Evolutionary conservation across 1,284 basidiomycete species (phyloP).

Genomic region (Ceratobasidium papillatum): DNA sequence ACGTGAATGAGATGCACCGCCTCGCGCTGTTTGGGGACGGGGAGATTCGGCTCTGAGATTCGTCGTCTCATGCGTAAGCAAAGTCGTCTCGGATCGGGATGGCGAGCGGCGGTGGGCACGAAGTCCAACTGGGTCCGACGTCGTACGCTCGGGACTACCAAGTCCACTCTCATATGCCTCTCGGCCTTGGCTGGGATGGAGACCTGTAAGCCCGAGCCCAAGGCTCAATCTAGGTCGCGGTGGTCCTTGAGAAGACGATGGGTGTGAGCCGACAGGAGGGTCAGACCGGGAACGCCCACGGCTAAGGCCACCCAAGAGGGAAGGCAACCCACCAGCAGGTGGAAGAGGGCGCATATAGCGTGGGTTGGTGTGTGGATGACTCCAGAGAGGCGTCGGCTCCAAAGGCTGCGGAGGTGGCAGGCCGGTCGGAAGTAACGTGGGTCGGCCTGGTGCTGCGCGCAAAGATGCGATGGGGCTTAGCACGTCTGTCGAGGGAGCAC

Average conservation of each 20-base stretch:
- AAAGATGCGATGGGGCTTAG: neutral
- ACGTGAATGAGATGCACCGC: slow-evolving; percentile 5
- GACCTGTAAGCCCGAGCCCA: slow-evolving; percentile 11
- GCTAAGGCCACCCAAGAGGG: slow-evolving; percentile 4
- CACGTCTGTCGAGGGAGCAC: neutral
- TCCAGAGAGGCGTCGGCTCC: slow-evolving; percentile 31
- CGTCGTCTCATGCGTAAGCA: neutral
- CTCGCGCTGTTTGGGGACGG: slow-evolving; percentile 17
- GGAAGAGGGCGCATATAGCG: slow-evolving; percentile 39
- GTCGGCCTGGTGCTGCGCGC: neutral
- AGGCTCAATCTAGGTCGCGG: neutral
- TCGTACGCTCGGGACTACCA: slow-evolving; percentile 19
- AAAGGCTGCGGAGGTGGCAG: slow-evolving; percentile 34
- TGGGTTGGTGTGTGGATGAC: slow-evolving; percentile 37
- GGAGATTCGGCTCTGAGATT: neutral
- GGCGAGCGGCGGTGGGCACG: neutral
- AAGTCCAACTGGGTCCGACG: slow-evolving; percentile 1
- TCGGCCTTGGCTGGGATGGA: neutral
- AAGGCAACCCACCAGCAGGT: slow-evolving; percentile 2
- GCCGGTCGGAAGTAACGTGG: slow-evolving; percentile 22
- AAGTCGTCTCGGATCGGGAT: neutral
- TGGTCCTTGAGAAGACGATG: neutral
- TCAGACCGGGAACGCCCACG: slow-evolving; percentile 31
- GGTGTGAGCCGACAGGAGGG: slow-evolving; percentile 7
- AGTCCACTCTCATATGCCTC: neutral